These are phyloP conservation scores for Proliferodiscus dingleyae DNA, from an alignment of 2,329 filamentous ascomycete species.

Conservation along the genomic window DNA sequence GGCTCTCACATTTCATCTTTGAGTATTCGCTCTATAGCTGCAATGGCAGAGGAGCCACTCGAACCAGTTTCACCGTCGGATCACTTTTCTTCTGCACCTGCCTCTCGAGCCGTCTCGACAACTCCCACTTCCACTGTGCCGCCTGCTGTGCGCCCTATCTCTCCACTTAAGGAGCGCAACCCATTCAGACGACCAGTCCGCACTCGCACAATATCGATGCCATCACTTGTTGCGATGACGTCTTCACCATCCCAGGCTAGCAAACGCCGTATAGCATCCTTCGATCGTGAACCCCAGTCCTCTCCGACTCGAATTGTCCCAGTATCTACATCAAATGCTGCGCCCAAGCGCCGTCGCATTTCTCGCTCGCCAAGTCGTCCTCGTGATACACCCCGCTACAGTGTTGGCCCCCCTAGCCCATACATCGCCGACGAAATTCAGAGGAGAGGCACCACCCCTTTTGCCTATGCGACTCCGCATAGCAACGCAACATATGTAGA, in stretches of 20 bases:
- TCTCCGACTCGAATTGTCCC: conserved; percentile 13
- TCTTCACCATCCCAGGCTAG: conserved; percentile 34
- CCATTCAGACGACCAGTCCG: conserved; percentile 43
- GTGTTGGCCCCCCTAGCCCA: conserved; percentile 31
- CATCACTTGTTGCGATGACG: conserved; percentile 36
- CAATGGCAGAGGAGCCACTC: conserved; percentile 29
- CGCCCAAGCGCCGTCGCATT: conserved; percentile 34
- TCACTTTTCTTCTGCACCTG: conserved; percentile 28
- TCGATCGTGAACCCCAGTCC: conserved; percentile 30
- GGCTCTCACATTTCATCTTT: conserved; percentile 35
- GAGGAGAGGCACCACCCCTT: conserved; percentile 48
- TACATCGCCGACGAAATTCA: conserved; percentile 23
- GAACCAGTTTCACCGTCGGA: conserved; percentile 27
- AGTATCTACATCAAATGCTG: conserved; percentile 3
- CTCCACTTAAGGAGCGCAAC: conserved; percentile 26
- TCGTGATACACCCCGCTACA: conserved; percentile 53
- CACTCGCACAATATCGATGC: conserved; percentile 50
- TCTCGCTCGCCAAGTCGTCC: conserved; percentile 52
- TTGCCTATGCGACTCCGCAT: conserved; percentile 71
- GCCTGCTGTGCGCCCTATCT: conserved; percentile 11
- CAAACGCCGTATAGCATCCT: conserved; percentile 44
- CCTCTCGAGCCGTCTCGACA: conserved; percentile 23
- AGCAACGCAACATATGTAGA: conserved; percentile 51
- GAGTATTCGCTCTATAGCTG: conserved; percentile 38
- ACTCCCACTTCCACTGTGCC: conserved; percentile 24